Base-by-base conservation (phyloP, 768 basidiomycete species). In the Mycena rebaudengoi region DNA sequence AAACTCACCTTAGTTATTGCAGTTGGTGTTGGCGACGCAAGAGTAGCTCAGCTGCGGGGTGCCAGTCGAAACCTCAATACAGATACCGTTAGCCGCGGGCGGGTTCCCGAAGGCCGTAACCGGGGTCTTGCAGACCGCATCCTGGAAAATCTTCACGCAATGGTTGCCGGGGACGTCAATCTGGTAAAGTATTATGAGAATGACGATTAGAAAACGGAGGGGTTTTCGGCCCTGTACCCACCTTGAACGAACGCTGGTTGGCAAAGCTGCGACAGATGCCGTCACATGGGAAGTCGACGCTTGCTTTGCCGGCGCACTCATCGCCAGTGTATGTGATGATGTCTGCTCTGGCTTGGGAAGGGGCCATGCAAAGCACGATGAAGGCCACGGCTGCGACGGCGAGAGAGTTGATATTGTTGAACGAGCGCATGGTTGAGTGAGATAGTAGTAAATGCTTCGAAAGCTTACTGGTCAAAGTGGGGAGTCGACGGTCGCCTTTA, bases 121-220 rank as follows among this genome's bases (percentile, higher is more conserved):
- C 41, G 41, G 41, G 12, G 4, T 33, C 12, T 44, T 30, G 30
- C 53, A 55, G 30, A 44, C 41, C 40, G 41, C 30, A 23, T 55
- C 53, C 53, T 55, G 20, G 41, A 55, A 55, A 44, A 55, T 55
- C 21, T 40, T 55, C 53, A 55, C 53, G 41, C 41, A 55, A 55
- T 55, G 53, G 53, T 55, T 33, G 41, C 53, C 53, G 53, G 40
- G 41, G 20, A 6, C 41, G 28, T 54, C 52, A 54, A 54, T 21
- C 52, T 54, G 43, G 52, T 54, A 40, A 43, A 54, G 52, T 32
- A 40, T 41, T 41, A 41, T 41, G 43, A 30, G 40, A 29, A 54
- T 54, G 52, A 54, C 39, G 40, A 20, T 41, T 54, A 18, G 52
- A 54, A 40, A 54, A 54, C 52, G 52, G 40, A 54, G 43, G 39